A percentile compares a stretch with the other conserved stretches of the same genome.
Evolutionary conservation across 331 rosid genomes (phyloP).

Genomic region (Quercus lobata): DNA sequence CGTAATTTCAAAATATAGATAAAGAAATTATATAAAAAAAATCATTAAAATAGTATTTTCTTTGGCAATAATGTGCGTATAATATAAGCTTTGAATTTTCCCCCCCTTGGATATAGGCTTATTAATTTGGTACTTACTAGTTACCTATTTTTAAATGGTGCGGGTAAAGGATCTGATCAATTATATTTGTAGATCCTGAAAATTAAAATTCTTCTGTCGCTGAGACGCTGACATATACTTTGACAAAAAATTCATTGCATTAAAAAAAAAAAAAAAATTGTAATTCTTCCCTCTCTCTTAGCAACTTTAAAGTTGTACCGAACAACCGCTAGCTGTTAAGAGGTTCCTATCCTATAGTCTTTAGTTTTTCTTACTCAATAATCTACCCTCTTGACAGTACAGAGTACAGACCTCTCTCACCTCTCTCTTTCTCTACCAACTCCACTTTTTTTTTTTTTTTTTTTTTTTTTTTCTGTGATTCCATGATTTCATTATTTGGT

Average conservation of each 20-base stretch:
- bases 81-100: too few relatives aligned
- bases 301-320: conserved; percentile 16
- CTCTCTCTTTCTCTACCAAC: conserved; percentile 12
- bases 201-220: too few relatives aligned
- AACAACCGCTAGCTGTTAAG: conserved; percentile 34
- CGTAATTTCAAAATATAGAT: too few relatives aligned
- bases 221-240: neutral
- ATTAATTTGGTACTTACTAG: too few relatives aligned
- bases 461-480: conserved; percentile 16
- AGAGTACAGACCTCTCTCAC: conserved; percentile 23
- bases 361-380: conserved; percentile 48
- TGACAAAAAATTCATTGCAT: neutral
- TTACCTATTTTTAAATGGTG: too few relatives aligned
- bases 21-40: too few relatives aligned
- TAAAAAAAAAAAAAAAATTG: neutral
- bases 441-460: conserved; percentile 5
- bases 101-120: too few relatives aligned
- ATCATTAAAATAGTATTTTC: too few relatives aligned
- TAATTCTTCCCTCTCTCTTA: neutral
- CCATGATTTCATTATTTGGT: conserved; percentile 25
- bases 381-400: conserved; percentile 16
- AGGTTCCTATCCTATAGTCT: conserved; percentile 36
- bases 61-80: too few relatives aligned
- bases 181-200: too few relatives aligned
- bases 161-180: too few relatives aligned